Evolutionary conservation across 2,329 filamentous ascomycete genomes (phyloP), one percentile per base, ranked within the genome.

Genomic region (Chrysoporthe deuterocubensis): DNA sequence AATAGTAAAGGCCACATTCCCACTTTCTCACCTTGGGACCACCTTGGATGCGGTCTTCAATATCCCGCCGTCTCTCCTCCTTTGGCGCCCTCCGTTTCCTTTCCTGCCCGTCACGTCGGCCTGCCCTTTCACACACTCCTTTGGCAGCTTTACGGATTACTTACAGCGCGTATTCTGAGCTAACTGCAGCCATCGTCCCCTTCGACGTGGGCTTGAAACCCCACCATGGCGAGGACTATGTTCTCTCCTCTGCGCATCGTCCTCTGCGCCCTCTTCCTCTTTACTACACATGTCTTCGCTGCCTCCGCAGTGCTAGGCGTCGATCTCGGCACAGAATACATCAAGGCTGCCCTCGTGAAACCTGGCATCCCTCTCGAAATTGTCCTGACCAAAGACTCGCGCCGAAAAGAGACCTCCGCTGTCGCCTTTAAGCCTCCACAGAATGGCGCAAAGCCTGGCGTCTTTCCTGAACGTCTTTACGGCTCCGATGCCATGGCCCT

Each of bases 281-380:
- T 83, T 70, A 79, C 80, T 40, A 75, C 80, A 58, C 79, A 87
- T 72, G 85, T 84, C 54, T 81, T 85, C 54, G 86, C 86, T 37
- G 81, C 81, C 62, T 83, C 93, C 9, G 93, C 93, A 64, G 94
- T 98, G 21, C 84, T 99, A 32, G 96, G 96, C 71, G 87, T 99
- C 75, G 96, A 99, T 80, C 85, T 99, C 65, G 96, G 96, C 73
- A 97, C 96, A 67, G 93, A 97, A 79, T 97, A 97, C 82, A 92
- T 99, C 82, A 99, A 98, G 83, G 95, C 95, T 40, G 90, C 92
- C 16, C 88, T 99, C 54, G 95, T 99, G 70, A 98, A 98, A 82
- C 96, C 96, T 2, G 96, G 96, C 70, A 95, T 97, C 64, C 96
- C 96, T 13, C 92, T 99, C 77, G 96, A 99, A 73, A 98, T 99